Evolutionary conservation across 2,329 filamentous ascomycete genomes (phyloP), one percentile per base, ranked within the genome.

Genomic region (Alternaria incomplexa): DNA sequence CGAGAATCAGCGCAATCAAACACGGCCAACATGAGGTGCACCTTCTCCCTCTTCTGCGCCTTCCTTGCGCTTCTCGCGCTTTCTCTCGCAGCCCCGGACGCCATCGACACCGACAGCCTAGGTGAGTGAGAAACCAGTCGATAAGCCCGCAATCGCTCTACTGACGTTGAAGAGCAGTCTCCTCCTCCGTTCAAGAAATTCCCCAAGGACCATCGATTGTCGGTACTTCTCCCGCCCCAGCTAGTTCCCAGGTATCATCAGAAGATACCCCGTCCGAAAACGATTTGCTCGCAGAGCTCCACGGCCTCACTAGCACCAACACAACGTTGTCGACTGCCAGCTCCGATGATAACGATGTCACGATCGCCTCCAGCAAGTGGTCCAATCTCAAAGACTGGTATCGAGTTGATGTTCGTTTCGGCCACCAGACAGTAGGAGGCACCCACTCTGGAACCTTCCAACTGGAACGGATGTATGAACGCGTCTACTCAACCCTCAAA

Each of bases 371-470:
- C 20, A 20, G 20, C 20, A 20, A 20, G 20, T 20, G 20, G 20
- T 20, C 20, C 20, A 20, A 20, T 15, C 30, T 62, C 23, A 20
- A 58, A 5, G 55, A 43, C 13, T 58, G 56, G 40, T 62, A 62
- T 20, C 47, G 28, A 6, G 8, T 62, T 9, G 59, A 62, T 26
- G 28, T 62, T 11, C 59, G 59, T 5, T 22, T 62, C 6, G 55
- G 59, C 28, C 10, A 25, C 20, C 20, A 20, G 20, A 20, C 20
- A 20, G 20, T 20, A 20, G 20, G 15, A 3, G 26, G 28, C 3
- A 58, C 55, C 12, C 55, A 62, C 40, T 25, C 26, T 13, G 59
- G 59, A 25, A 62, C 55, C 13, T 57, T 62, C n/a, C 47, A 28
- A 4, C 32, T 23, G 40, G 47, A 22, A 7, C 59, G 59, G 17